phyloP scores from a whole-genome alignment of 192 early-diverging fungal genomes.

The Entomortierella beljakovae region DNA sequence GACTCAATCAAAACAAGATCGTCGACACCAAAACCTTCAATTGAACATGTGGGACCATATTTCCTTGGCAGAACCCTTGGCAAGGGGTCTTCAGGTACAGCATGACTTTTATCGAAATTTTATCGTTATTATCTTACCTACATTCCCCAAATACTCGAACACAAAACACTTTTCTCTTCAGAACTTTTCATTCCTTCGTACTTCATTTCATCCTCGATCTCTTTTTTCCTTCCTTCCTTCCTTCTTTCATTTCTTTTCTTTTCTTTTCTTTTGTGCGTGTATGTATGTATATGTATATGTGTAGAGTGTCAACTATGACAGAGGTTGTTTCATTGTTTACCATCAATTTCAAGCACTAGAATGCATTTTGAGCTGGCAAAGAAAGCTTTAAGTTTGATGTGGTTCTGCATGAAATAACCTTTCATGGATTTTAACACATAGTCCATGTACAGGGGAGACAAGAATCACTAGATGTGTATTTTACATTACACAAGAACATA shows the following conservation, averaged over 20 bases:
- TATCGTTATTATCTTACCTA: neutral
- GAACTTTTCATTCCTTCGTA: no score
- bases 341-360: no score
- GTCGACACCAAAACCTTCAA: conserved; percentile 25
- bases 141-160: neutral
- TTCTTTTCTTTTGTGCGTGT: neutral
- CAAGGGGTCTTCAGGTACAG: conserved; percentile 65
- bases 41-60: conserved; percentile 62
- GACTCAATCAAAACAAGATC: conserved; percentile 33
- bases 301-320: no score
- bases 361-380: no score
- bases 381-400: no score
- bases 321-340: no score
- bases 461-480: neutral
- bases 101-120: neutral
- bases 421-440: no score
- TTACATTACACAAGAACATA: no score
- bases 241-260: neutral
- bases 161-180: neutral
- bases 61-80: conserved; percentile 62
- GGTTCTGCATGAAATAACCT: no score
- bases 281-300: conserved; percentile 6
- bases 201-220: neutral
- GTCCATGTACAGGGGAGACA: neutral
- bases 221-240: neutral